Conservation (phyloP, 495 filamentous ascomycete genomes). For the Neurospora intermedia region DNA sequence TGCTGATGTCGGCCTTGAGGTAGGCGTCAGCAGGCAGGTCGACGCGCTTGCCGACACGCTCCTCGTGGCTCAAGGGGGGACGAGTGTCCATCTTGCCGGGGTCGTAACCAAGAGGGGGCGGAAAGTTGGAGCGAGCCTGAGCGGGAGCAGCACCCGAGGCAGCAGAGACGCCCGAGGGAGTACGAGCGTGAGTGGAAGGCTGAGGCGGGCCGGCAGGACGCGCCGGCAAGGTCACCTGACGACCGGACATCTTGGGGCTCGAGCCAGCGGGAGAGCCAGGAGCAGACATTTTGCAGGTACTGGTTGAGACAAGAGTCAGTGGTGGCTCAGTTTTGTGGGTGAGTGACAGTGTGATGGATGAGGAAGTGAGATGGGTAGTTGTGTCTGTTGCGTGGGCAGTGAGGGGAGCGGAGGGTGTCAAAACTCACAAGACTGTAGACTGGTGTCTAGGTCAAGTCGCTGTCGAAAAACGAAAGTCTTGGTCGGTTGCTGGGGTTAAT, state of each 20-base stretch:
- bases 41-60: conserved; percentile 25
- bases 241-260: background rate
- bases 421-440: background rate
- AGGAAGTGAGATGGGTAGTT: background rate
- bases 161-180: background rate
- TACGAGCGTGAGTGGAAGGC: background rate
- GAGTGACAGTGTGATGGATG: background rate
- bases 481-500: background rate
- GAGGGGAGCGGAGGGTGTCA: background rate
- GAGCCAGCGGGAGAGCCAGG: background rate
- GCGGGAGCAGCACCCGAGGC: background rate
- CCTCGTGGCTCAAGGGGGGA: background rate
- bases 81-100: conserved; percentile 15
- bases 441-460: background rate
- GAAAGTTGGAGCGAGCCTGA: background rate
- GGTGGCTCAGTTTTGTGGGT: background rate
- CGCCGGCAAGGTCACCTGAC: background rate
- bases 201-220: background rate
- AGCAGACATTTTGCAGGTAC: background rate
- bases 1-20: conserved; percentile 1
- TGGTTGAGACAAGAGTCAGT: background rate
- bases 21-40: conserved; percentile 38
- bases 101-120: conserved; percentile 16
- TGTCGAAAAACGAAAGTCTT: background rate
- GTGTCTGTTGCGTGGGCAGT: background rate